Base-by-base conservation (phyloP, 768 basidiomycete species). In the Auriculariales sp. region DNA sequence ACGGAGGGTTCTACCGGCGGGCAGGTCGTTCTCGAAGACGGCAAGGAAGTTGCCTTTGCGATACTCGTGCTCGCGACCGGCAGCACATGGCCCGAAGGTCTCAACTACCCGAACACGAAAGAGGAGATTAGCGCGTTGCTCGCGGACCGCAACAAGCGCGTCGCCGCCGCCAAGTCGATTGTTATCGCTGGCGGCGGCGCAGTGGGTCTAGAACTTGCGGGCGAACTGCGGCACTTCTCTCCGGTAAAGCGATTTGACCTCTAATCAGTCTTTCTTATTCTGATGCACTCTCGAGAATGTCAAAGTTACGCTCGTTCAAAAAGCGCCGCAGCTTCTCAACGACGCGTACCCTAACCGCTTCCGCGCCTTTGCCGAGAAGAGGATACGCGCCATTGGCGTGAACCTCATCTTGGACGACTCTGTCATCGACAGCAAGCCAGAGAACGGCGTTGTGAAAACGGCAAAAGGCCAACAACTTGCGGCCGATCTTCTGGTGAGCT, bases 221-320 rank as follows among this genome's bases (percentile, higher is more conserved):
- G 72, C 10, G 72, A 74, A 61, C 57, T 74, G 32, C 63, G 62
- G 28, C 70, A 75, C 39, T 56, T 58, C 2, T 69, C 63, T 49
- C 69, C 72, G 3, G 66, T 71, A 53, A 24, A 7, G 14, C 36
- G 29, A 29, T 4, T 35, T n/a, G 14, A 31, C 4, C 30, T 27
- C 47, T n/a, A 32, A 24, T 11, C n/a, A n/a, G n/a, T n/a, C n/a
- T n/a, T n/a, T n/a, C n/a, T n/a, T n/a, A n/a, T n/a, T 31, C 24
- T 29, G 5, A 14, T 5, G n/a, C 28, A 5, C 25, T 22, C 45
- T 66, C 61, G 47, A 50, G n/a, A n/a, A n/a, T n/a, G n/a, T n/a
- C n/a, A n/a, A n/a, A n/a, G 69, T 84, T 14, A 80, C 79, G 15
- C 69, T 85, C 44, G 72, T 85, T 7, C 83, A 84, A 10, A 66